Evolutionary conservation across 1,284 basidiomycete genomes (phyloP).

Genomic region (Salmacisia buchloeana): DNA sequence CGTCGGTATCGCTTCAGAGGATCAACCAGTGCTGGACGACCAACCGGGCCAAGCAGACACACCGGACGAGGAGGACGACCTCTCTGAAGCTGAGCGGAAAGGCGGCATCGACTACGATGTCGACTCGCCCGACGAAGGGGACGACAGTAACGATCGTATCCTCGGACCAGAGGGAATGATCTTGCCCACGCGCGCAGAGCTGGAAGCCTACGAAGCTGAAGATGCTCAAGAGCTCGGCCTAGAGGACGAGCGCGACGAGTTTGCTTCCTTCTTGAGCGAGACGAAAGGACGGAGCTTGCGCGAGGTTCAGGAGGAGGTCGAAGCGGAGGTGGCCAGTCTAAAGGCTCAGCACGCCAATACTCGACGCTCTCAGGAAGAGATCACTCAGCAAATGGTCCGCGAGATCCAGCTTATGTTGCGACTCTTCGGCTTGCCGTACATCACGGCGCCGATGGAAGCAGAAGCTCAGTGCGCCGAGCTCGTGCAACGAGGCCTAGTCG

Average conservation of each 20-base stretch:
- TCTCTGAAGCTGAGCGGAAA: not conserved
- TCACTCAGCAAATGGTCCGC: constrained; percentile 86
- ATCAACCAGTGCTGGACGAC: too few species aligned
- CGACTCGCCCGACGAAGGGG: constrained; percentile 49
- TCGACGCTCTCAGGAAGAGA: constrained; percentile 87
- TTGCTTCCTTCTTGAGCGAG: constrained; percentile 81
- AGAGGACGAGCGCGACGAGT: constrained; percentile 61
- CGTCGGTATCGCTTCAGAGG: not conserved
- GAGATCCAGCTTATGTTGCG: constrained; percentile 83
- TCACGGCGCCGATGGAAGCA: constrained; percentile 96
- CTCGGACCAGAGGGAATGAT: constrained; percentile 57
- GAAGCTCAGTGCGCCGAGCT: constrained; percentile 97
- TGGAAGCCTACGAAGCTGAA: constrained; percentile 61
- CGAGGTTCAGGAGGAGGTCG: constrained; percentile 75
- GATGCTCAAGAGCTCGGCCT: constrained; percentile 54
- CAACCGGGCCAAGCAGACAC: too few species aligned
- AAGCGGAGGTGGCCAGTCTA: constrained; percentile 77
- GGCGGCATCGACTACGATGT: constrained; percentile 57
- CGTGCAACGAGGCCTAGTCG: constrained; percentile 75
- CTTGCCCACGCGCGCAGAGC: constrained; percentile 72
- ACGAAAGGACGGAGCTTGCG: constrained; percentile 58
- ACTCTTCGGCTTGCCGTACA: constrained; percentile 93
- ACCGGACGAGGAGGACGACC: not conserved
- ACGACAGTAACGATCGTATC: constrained; percentile 24
- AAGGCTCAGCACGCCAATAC: constrained; percentile 79